Evolutionary conservation across 176 grass and related monocot species (phyloP).

Genomic region (Otatea glauca): DNA sequence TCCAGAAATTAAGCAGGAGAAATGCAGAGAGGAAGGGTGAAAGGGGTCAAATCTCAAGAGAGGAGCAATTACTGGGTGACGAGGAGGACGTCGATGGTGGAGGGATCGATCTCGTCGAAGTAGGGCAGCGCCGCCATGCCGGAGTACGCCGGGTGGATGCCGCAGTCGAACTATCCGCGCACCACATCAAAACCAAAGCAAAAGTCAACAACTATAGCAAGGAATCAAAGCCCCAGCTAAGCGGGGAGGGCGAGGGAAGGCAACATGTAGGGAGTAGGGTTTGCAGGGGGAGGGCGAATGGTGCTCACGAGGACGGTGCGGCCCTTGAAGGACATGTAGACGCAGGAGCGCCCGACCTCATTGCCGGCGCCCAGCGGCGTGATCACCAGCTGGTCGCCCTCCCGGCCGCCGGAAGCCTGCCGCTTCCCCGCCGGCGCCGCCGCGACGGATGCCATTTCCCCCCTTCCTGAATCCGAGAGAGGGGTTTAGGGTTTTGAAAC

Average conservation of each 20-base stretch:
- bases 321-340: constrained; percentile 95
- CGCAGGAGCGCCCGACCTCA: constrained; percentile 96
- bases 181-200: neutral
- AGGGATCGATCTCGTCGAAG: constrained; percentile 98
- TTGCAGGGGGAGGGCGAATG: neutral
- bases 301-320: constrained; percentile 74
- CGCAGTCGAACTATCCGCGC: constrained; percentile 77
- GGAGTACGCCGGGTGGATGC: constrained; percentile 92
- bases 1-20: neutral
- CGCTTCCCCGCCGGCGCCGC: constrained; percentile 44
- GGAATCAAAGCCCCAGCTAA: neutral
- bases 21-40: neutral
- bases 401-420: constrained; percentile 46
- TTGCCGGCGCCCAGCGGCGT: constrained; percentile 89
- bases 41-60: neutral
- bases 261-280: neutral
- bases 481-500: neutral
- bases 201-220: neutral
- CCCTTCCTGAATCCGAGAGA: no score
- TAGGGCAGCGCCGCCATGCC: constrained; percentile 89
- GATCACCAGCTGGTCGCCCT: constrained; percentile 73
- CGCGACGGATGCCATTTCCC: constrained; percentile 33
- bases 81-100: constrained; percentile 88
- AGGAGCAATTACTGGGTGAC: constrained; percentile 69
- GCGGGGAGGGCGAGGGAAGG: no score